A percentile compares a stretch with the other conserved stretches of the same genome.
phyloP scores from a whole-genome alignment of 2,329 filamentous ascomycete species.

The Monosporascus cannonballus region DNA sequence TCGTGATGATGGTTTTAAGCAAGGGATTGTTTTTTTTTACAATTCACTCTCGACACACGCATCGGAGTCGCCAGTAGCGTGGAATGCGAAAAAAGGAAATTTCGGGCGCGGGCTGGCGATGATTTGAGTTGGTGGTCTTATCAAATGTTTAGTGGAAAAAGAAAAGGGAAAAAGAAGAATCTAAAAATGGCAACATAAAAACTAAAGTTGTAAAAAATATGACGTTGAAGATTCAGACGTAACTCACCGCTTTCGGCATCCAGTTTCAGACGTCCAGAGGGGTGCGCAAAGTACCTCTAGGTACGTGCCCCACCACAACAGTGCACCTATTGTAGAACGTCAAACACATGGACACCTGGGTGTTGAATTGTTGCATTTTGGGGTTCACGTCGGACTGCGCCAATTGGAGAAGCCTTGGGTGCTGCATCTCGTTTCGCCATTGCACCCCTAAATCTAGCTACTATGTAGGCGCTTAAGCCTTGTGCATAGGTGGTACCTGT shows the following conservation, averaged over 20 bases:
- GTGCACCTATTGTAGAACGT: too few relatives aligned
- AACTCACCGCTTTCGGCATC: not conserved
- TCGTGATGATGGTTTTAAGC: conserved; percentile 65
- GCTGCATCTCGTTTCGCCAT: too few relatives aligned
- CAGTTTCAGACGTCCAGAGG: not conserved
- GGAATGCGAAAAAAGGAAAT: conserved; percentile 8
- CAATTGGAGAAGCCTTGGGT: too few relatives aligned
- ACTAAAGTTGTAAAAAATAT: conserved; percentile 1
- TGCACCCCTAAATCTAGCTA: too few relatives aligned
- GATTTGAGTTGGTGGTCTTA: conserved; percentile 41
- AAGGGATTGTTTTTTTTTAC: conserved; percentile 40
- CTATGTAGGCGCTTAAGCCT: too few relatives aligned
- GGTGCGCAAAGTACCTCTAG: too few relatives aligned
- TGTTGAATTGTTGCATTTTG: too few relatives aligned
- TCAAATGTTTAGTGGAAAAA: conserved; percentile 22
- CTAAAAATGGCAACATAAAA: conserved; percentile 11
- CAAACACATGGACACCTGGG: too few relatives aligned
- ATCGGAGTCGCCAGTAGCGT: conserved; percentile 47
- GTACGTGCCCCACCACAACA: too few relatives aligned
- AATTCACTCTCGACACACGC: conserved; percentile 52
- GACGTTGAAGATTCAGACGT: conserved; percentile 12
- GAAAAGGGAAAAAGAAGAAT: conserved; percentile 16
- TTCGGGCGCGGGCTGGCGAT: conserved; percentile 31
- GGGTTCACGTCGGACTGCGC: too few relatives aligned
- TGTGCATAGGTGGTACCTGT: too few relatives aligned